Percentiles rank a stretch among this genome's conserved stretches.
phyloP scores from a whole-genome alignment of 2,329 filamentous ascomycete genomes.

The Endoconidiophora polonica region DNA sequence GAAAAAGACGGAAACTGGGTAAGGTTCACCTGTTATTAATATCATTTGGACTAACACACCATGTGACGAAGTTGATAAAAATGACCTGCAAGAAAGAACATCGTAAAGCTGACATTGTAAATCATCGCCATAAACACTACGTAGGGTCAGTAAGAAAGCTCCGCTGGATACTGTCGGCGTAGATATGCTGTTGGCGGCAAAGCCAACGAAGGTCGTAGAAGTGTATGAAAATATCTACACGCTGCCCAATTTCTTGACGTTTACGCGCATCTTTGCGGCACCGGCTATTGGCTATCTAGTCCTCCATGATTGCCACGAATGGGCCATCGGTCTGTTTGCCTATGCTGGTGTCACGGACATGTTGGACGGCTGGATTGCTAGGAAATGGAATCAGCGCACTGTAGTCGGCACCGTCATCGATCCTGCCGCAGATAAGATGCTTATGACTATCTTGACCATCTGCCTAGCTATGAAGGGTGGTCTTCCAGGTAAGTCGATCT shows the following conservation, averaged over 20 bases:
- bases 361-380: constrained; percentile 85
- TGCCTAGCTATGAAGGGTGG: constrained; percentile 69
- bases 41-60: too few species aligned
- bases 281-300: constrained; percentile 81
- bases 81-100: too few species aligned
- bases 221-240: constrained; percentile 87
- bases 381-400: constrained; percentile 73
- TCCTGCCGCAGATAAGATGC: constrained; percentile 87
- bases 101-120: too few species aligned
- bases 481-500: constrained; percentile 47
- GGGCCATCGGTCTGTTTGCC: constrained; percentile 70
- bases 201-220: constrained; percentile 2
- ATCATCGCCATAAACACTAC: too few species aligned
- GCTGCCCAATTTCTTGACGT: constrained; percentile 82
- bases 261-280: constrained; percentile 66
- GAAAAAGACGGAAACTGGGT: too few species aligned
- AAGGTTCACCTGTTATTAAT: too few species aligned
- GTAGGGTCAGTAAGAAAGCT: too few species aligned
- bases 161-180: not conserved
- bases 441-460: constrained; percentile 87
- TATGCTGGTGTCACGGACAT: constrained; percentile 87
- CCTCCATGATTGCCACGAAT: constrained; percentile 61
- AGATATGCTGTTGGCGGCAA: constrained; percentile 6
- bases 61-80: too few species aligned
- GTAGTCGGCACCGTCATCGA: constrained; percentile 91